Conservation (phyloP, 1,284 basidiomycete species). For the Mycena sp. region DNA sequence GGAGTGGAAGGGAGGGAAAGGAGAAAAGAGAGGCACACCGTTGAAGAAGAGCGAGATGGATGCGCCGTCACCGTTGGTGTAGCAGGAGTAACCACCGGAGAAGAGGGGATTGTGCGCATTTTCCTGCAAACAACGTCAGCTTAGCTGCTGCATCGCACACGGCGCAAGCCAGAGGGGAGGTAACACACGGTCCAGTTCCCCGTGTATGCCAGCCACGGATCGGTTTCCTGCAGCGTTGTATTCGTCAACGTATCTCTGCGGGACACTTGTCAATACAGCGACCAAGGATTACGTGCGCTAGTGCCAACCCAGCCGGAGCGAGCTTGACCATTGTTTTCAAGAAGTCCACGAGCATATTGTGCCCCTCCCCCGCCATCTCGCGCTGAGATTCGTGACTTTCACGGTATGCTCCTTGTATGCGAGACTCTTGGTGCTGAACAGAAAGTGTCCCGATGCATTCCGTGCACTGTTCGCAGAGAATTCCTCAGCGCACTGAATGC, state of each 20-base stretch:
- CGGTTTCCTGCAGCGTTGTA: conserved; percentile 21
- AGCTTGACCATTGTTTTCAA: conserved; percentile 17
- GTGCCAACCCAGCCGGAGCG: conserved; percentile 18
- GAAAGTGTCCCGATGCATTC: conserved; percentile 7
- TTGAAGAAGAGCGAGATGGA: conserved; percentile 21
- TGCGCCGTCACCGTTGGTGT: conserved; percentile 12
- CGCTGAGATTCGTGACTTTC: conserved; percentile 17
- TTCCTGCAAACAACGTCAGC: neutral
- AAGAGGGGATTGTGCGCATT: conserved; percentile 25
- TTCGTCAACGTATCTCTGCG: conserved; percentile 19
- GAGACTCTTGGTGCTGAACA: conserved; percentile 4
- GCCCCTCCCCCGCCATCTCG: conserved; percentile 6
- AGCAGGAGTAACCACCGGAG: conserved; percentile 20
- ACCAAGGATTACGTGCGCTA: too few relatives aligned
- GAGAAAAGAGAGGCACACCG: neutral
- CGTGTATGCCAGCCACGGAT: conserved; percentile 14
- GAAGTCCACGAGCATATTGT: conserved; percentile 17
- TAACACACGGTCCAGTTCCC: conserved; percentile 24
- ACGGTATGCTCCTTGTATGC: too few relatives aligned
- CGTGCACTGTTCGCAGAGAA: conserved; percentile 5
- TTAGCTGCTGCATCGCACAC: neutral
- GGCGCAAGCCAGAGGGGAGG: too few relatives aligned
- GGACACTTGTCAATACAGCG: neutral
- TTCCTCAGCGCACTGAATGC: neutral
- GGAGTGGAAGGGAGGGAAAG: neutral